Base-by-base conservation (phyloP, 139 green algal species). In the Chlorella sp. region DNA sequence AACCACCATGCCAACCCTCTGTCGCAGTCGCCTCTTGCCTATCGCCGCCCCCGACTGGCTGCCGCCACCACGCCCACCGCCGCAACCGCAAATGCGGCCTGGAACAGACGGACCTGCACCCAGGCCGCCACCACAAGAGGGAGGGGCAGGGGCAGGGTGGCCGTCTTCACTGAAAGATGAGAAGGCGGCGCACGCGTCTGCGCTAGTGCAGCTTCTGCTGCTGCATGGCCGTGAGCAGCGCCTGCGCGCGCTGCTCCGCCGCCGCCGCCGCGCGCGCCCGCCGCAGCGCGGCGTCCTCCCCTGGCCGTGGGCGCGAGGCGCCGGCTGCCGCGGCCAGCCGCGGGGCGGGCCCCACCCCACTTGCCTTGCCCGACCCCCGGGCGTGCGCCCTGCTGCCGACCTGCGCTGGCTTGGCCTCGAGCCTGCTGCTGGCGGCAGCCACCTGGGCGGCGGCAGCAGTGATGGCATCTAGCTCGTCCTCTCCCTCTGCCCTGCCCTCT, bases 161-260 rank as follows among this genome's bases (percentile, higher is more conserved):
- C n/a, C n/a, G n/a, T n/a, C n/a, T n/a, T n/a, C n/a, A n/a, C n/a
- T n/a, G n/a, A n/a, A n/a, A n/a, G n/a, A n/a, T n/a, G n/a, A n/a
- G n/a, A n/a, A n/a, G n/a, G n/a, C n/a, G n/a, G n/a, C n/a, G n/a
- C n/a, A n/a, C n/a, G n/a, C n/a, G n/a, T n/a, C n/a, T n/a, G n/a
- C n/a, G n/a, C 33, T 33, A 78, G 72, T 78, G 61, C 59, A 89
- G 77, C 66, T 85, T 73, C 68, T 89, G 82, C 81, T 85, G 76
- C 61, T 80, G 61, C 5, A 82, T 60, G 12, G 77, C 78, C 40
- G 64, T 79, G 60, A 90, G 73, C 75, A 95, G 71, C 36, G 87
- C 85, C 66, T 88, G 84, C 82, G 87, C 84, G 76, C 90, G 83
- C 5, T 89, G 90, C 82, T 96, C 92, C 27, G 92, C 92, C 7